These are phyloP conservation scores for Sphaerulina populicola DNA, from an alignment of 2,329 filamentous ascomycete genomes.

Conservation along the genomic window DNA sequence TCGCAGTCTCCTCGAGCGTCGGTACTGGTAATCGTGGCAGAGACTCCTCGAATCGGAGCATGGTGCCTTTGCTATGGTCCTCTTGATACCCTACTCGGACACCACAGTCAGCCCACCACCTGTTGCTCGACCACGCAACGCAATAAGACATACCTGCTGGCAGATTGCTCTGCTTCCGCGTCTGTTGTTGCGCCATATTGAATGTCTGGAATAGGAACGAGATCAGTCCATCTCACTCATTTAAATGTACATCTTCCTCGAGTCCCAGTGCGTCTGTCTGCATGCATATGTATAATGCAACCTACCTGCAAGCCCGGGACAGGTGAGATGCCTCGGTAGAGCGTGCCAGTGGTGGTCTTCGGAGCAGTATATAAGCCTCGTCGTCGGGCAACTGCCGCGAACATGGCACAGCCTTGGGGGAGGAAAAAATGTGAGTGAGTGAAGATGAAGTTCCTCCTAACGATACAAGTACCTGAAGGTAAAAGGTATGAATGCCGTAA, in stretches of 20 bases:
- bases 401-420: constrained; percentile 18
- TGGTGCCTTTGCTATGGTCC: constrained; percentile 67
- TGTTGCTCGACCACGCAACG: background rate
- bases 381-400: constrained; percentile 22
- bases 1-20: constrained; percentile 71
- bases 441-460: background rate
- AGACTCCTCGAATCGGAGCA: constrained; percentile 81
- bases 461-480: no score
- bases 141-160: constrained; percentile 40
- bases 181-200: constrained; percentile 30
- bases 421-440: background rate
- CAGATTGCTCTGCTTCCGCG: constrained; percentile 40
- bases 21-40: constrained; percentile 71
- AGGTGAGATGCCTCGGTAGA: constrained; percentile 18
- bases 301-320: constrained; percentile 15
- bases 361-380: constrained; percentile 20
- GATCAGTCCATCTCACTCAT: no score
- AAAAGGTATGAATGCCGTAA: no score
- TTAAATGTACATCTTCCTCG: background rate
- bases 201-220: constrained; percentile 10
- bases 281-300: constrained; percentile 1
- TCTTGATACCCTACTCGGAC: constrained; percentile 61
- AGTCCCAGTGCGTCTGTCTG: background rate
- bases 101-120: background rate
- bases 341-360: constrained; percentile 1